These are phyloP conservation scores for Puccinia novopanici DNA, from an alignment of 1,284 basidiomycete species.

Conservation along the genomic window DNA sequence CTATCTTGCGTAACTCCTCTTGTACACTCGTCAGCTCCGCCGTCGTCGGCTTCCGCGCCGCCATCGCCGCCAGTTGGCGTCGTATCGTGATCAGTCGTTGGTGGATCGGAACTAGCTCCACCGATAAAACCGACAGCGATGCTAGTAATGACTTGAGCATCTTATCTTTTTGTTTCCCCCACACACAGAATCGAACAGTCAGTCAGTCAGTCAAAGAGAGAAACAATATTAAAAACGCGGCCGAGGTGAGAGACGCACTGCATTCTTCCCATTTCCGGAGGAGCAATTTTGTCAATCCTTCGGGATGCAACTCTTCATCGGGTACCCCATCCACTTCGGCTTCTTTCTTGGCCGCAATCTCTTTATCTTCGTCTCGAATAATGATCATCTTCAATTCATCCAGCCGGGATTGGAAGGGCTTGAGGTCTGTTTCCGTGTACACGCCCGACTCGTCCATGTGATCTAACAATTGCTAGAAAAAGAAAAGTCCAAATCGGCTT, in stretches of 20 bases:
- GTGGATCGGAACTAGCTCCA: constrained; percentile 84
- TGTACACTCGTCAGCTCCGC: constrained; percentile 84
- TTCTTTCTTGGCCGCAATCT: constrained; percentile 47
- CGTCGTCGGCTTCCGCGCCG: constrained; percentile 80
- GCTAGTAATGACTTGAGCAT: constrained; percentile 75
- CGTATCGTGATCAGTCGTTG: constrained; percentile 84
- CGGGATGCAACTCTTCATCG: constrained; percentile 49
- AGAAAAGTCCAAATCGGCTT: too few species aligned
- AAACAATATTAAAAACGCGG: background rate
- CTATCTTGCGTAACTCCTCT: constrained; percentile 92
- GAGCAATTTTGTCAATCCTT: constrained; percentile 56
- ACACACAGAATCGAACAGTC: background rate
- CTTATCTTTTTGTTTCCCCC: constrained; percentile 64
- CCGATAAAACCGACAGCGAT: constrained; percentile 79
- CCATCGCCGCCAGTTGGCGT: constrained; percentile 82
- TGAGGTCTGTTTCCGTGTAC: constrained; percentile 84
- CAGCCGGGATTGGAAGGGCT: constrained; percentile 78
- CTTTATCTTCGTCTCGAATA: constrained; percentile 67
- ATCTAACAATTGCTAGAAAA: constrained; percentile 75
- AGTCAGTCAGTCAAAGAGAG: background rate
- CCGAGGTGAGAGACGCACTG: constrained; percentile 1
- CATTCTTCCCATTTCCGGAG: constrained; percentile 48
- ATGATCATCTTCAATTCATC: constrained; percentile 78
- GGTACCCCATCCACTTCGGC: constrained; percentile 51
- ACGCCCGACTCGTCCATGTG: constrained; percentile 91